Conservation (phyloP, 306 rosid genomes). For the Lotus japonicus region DNA sequence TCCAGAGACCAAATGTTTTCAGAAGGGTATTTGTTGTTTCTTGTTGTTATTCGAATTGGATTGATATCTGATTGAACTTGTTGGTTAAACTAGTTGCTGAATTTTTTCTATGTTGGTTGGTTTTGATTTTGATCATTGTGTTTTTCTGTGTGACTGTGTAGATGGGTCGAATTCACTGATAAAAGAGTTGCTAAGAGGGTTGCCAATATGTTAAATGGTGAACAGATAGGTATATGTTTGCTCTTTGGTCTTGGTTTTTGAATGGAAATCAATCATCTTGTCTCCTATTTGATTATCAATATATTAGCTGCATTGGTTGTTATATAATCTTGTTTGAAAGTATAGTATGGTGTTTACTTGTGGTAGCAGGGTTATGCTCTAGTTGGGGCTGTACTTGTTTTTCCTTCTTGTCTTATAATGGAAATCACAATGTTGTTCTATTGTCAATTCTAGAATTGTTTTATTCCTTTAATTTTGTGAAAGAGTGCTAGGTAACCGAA, state of each 20-base stretch:
- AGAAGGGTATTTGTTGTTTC: slow-evolving; percentile 51
- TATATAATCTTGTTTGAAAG: background rate
- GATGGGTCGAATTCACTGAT: slow-evolving; percentile 85
- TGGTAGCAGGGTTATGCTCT: background rate
- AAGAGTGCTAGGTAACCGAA: too few relatives aligned
- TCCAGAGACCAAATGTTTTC: slow-evolving; percentile 45
- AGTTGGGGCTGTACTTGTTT: too few relatives aligned
- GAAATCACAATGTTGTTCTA: background rate
- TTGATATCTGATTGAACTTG: slow-evolving; percentile 9
- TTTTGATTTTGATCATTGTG: slow-evolving; percentile 11
- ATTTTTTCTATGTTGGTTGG: background rate
- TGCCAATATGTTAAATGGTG: slow-evolving; percentile 78
- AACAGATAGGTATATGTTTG: slow-evolving; percentile 63
- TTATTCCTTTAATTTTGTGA: background rate
- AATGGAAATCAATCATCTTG: background rate
- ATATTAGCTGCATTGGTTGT: background rate
- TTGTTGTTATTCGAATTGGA: background rate
- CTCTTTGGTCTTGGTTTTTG: background rate
- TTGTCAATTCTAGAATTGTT: background rate
- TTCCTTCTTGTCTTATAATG: background rate
- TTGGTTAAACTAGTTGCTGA: background rate
- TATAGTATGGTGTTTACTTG: background rate
- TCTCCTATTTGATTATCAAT: background rate
- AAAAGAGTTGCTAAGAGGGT: slow-evolving; percentile 77
- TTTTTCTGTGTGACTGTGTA: slow-evolving; percentile 30